Evolutionary conservation across 768 basidiomycete species (phyloP).

Genomic region (Mycena rosella): DNA sequence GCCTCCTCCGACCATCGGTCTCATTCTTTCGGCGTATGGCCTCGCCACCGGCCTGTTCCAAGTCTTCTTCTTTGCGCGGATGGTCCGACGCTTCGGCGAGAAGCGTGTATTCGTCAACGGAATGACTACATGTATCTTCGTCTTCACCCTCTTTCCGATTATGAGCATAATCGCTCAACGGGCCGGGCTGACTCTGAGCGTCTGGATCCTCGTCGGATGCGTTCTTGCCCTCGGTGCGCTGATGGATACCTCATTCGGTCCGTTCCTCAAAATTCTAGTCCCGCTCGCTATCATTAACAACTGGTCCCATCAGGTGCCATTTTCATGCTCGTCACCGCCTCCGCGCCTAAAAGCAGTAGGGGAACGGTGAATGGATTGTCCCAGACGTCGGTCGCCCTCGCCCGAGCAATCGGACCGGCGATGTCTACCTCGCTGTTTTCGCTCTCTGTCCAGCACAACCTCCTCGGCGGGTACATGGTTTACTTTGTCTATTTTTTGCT

Average conservation of each 20-base stretch:
- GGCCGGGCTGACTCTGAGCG: constrained; percentile 58
- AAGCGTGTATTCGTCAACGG: constrained; percentile 70
- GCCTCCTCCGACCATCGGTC: constrained; percentile 73
- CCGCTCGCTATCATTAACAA: no score
- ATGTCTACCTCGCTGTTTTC: constrained; percentile 66
- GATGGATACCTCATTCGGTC: constrained; percentile 38
- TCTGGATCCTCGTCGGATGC: no score
- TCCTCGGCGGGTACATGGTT: constrained; percentile 53
- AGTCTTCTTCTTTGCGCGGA: constrained; percentile 72
- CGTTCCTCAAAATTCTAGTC: no score
- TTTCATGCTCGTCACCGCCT: constrained; percentile 64
- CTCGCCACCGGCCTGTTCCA: constrained; percentile 75
- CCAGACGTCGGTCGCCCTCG: constrained; percentile 58
- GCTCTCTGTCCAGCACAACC: constrained; percentile 59
- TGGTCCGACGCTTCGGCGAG: constrained; percentile 74
- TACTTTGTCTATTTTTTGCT: constrained; percentile 51
- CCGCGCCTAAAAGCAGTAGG: constrained; percentile 62
- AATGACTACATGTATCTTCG: constrained; percentile 62
- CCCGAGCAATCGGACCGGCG: constrained; percentile 64
- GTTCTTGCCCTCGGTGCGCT: constrained; percentile 63
- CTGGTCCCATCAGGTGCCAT: constrained; percentile 55
- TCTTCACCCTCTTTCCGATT: constrained; percentile 71
- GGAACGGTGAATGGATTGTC: constrained; percentile 66
- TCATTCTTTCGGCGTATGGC: constrained; percentile 71
- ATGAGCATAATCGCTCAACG: constrained; percentile 67